These are phyloP conservation scores for Eucalyptus sp. DNA, from an alignment of 345 rosid species.

Conservation along the genomic window DNA sequence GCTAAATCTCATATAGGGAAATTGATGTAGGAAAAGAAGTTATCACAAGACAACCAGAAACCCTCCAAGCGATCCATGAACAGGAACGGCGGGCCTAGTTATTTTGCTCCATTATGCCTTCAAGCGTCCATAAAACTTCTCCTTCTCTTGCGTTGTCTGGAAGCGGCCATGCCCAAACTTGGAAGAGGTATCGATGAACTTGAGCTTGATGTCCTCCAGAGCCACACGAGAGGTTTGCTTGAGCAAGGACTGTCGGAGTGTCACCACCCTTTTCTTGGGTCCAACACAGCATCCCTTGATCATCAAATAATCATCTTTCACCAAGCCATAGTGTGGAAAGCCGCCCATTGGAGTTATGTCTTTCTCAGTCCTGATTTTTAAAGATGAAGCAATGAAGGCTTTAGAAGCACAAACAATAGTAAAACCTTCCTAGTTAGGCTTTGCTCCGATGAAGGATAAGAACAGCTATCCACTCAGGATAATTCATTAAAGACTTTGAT, in stretches of 20 bases:
- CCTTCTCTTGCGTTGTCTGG: slow-evolving; percentile 62
- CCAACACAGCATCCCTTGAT: slow-evolving; percentile 81
- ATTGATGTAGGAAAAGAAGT: not conserved
- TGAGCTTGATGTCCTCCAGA: slow-evolving; percentile 50
- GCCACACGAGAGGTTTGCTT: slow-evolving; percentile 69
- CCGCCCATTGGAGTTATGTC: slow-evolving; percentile 75
- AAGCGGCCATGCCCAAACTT: slow-evolving; percentile 59
- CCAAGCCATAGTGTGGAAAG: slow-evolving; percentile 73
- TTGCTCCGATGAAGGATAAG: not conserved
- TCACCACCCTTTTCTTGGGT: slow-evolving; percentile 84
- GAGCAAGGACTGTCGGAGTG: slow-evolving; percentile 55
- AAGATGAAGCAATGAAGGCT: not conserved
- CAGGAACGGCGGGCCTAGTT: not conserved
- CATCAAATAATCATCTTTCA: slow-evolving; percentile 64
- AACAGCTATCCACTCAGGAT: not conserved
- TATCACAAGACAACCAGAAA: not conserved
- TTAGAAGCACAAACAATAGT: not conserved
- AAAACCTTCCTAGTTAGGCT: not conserved
- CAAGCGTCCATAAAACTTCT: slow-evolving; percentile 38
- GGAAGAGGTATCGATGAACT: slow-evolving; percentile 65
- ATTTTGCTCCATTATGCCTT: slow-evolving; percentile 28
- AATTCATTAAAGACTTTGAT: not conserved
- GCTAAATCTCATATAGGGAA: not conserved
- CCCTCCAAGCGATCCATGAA: not conserved
- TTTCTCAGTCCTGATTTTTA: slow-evolving; percentile 57